These are phyloP conservation scores for Suillus lakei DNA, from an alignment of 768 basidiomycete genomes.

Conservation along the genomic window DNA sequence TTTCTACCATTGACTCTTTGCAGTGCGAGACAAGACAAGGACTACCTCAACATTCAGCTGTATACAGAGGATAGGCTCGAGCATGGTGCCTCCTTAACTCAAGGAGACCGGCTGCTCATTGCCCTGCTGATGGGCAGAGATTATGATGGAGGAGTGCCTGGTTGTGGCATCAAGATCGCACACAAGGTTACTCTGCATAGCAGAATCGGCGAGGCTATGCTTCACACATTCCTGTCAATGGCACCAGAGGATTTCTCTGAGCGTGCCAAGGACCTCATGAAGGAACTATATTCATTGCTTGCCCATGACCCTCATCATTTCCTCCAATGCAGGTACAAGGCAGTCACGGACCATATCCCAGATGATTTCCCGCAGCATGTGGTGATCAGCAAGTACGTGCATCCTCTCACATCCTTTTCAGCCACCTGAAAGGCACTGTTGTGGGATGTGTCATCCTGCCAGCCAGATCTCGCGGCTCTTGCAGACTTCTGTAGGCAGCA, in stretches of 20 bases:
- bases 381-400: no score
- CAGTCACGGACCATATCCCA: no score
- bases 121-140: background rate
- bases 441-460: background rate
- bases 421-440: no score
- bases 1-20: no score
- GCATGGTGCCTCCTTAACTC: background rate
- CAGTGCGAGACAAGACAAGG: no score
- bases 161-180: slow-evolving; percentile 5
- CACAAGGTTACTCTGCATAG: background rate
- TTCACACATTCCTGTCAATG: background rate
- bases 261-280: no score
- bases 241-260: background rate
- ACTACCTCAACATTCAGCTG: background rate
- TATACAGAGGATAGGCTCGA: background rate
- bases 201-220: background rate
- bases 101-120: background rate
- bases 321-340: no score
- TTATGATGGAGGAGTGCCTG: background rate
- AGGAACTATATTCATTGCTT: no score
- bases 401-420: no score
- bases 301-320: no score
- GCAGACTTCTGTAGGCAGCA: background rate
- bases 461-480: background rate
- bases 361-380: no score